Percentiles rank a stretch among this genome's conserved stretches.
phyloP scores from a whole-genome alignment of 2,329 filamentous ascomycete genomes.

The Trichophyton equinum region DNA sequence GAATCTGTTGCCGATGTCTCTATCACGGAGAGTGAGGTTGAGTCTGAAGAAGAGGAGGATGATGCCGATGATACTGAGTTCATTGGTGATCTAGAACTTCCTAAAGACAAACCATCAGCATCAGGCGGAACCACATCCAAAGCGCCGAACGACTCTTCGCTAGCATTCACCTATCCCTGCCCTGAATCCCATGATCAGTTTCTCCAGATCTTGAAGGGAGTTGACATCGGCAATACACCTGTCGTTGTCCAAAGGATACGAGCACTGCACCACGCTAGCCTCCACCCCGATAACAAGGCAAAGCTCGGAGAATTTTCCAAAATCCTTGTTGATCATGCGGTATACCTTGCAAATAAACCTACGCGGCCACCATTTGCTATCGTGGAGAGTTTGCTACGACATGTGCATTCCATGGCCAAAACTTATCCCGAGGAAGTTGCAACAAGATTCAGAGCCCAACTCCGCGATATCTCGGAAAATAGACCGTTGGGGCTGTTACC shows the following conservation, averaged over 20 bases:
- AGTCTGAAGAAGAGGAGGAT: slow-evolving; percentile 43
- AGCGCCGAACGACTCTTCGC: slow-evolving; percentile 19
- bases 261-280: slow-evolving; percentile 79
- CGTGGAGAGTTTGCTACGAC: slow-evolving; percentile 69
- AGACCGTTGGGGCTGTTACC: slow-evolving; percentile 40
- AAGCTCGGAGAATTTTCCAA: slow-evolving; percentile 50
- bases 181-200: slow-evolving; percentile 68
- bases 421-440: slow-evolving; percentile 68
- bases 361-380: slow-evolving; percentile 49
- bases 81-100: slow-evolving; percentile 47
- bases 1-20: slow-evolving; percentile 46
- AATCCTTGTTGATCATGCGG: slow-evolving; percentile 43
- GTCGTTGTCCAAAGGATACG: slow-evolving; percentile 79
- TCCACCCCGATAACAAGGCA: slow-evolving; percentile 72
- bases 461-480: slow-evolving; percentile 44
- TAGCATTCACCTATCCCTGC: slow-evolving; percentile 79
- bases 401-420: slow-evolving; percentile 85
- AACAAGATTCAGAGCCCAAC: slow-evolving; percentile 60
- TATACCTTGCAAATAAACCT: slow-evolving; percentile 41
- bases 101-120: slow-evolving; percentile 32
- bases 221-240: slow-evolving; percentile 55
- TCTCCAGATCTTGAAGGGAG: slow-evolving; percentile 48
- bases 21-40: slow-evolving; percentile 42
- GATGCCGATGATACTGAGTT: slow-evolving; percentile 56
- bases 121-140: neutral